phyloP scores from a whole-genome alignment of 2,329 filamentous ascomycete species.

The Catunica adiposa region DNA sequence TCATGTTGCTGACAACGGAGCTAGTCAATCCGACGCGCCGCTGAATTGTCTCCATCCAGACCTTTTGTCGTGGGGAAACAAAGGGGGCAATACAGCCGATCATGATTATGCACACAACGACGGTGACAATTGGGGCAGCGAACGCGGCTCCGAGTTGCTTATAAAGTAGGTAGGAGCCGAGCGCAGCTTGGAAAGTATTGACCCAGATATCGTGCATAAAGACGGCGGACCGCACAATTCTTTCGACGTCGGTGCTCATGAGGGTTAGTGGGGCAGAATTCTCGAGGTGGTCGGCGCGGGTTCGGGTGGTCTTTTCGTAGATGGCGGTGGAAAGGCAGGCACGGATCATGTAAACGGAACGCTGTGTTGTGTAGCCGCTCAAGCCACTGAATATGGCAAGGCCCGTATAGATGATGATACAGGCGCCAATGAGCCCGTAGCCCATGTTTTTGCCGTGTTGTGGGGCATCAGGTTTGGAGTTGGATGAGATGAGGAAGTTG shows the following conservation, averaged over 20 bases:
- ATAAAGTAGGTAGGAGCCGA: conserved; percentile 32
- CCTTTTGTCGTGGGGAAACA: conserved; percentile 18
- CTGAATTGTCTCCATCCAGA: conserved; percentile 25
- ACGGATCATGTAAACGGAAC: conserved; percentile 21
- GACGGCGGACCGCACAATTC: conserved; percentile 22
- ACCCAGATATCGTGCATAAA: conserved; percentile 28
- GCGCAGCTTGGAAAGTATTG: conserved; percentile 24
- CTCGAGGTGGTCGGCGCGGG: conserved; percentile 21
- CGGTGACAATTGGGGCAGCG: conserved; percentile 29
- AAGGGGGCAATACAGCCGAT: conserved; percentile 13
- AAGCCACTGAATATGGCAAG: conserved; percentile 25
- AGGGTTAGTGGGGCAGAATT: conserved; percentile 29
- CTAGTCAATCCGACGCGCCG: conserved; percentile 21
- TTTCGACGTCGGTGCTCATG: conserved; percentile 32
- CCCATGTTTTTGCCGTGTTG: conserved; percentile 16
- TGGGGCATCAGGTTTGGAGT: conserved; percentile 3
- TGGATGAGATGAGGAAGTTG: conserved; percentile 20
- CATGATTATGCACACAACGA: conserved; percentile 18
- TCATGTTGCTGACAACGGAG: conserved; percentile 21
- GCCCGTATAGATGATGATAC: conserved; percentile 24
- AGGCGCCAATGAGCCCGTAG: conserved; percentile 29
- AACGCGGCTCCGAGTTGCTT: conserved; percentile 31
- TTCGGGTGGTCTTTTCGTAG: conserved; percentile 21
- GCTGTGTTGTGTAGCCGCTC: conserved; percentile 26
- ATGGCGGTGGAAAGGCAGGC: conserved; percentile 21